These are phyloP conservation scores for Volvox reticuliferus DNA, from an alignment of 139 green algal genomes.

Conservation along the genomic window DNA sequence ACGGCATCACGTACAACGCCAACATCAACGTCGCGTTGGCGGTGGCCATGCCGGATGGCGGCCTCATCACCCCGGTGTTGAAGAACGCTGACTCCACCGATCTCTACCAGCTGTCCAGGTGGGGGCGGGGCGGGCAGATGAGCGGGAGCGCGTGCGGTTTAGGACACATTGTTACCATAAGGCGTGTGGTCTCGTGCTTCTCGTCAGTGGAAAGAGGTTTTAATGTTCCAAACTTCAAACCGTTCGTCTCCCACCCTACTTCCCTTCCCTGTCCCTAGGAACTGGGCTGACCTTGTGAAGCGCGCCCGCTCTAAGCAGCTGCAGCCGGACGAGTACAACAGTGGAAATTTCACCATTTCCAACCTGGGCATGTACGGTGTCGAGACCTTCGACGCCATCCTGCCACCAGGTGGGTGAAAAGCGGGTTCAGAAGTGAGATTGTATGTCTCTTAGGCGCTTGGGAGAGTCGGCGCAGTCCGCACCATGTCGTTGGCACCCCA, in stretches of 20 bases:
- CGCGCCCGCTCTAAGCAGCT: conserved; percentile 96
- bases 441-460: too few relatives aligned
- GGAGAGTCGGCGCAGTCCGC: too few relatives aligned
- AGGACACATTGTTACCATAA: too few relatives aligned
- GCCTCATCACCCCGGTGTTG: conserved; percentile 98
- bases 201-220: too few relatives aligned
- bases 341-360: conserved; percentile 97
- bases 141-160: too few relatives aligned
- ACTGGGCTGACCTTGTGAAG: conserved; percentile 88
- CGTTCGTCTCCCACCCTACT: not conserved
- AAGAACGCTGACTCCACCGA: conserved; percentile 94
- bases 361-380: conserved; percentile 99
- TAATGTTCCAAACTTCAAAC: too few relatives aligned
- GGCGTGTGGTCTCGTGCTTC: not conserved
- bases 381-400: conserved; percentile 96
- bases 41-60: conserved; percentile 96
- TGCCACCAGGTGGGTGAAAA: conserved; percentile 82
- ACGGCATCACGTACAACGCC: conserved; percentile 94
- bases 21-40: conserved; percentile 95
- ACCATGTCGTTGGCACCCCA: too few relatives aligned
- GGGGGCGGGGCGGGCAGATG: not conserved
- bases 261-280: conserved; percentile 29
- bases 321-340: conserved; percentile 85
- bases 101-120: conserved; percentile 94
- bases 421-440: not conserved